Conservation (phyloP, 495 filamentous ascomycete species). For the Extremus antarcticus region DNA sequence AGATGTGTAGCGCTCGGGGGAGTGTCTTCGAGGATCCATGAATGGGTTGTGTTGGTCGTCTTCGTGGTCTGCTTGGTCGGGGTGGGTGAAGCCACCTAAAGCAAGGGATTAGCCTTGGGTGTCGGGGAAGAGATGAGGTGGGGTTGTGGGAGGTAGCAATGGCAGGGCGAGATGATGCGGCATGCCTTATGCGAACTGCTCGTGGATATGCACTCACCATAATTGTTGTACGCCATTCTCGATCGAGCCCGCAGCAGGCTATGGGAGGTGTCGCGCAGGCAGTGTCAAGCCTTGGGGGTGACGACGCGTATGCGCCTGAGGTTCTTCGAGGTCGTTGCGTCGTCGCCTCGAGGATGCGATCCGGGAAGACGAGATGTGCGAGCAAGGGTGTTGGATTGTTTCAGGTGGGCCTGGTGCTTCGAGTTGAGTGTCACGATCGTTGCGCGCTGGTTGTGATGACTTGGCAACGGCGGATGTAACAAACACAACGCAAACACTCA, state of each 20-base stretch:
- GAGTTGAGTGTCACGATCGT: no score
- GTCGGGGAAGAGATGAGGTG: neutral
- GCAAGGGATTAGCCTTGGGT: neutral
- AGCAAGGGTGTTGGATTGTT: neutral
- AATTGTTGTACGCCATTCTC: neutral
- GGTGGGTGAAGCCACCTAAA: neutral
- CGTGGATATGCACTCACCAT: constrained; percentile 1
- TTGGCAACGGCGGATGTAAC: no score
- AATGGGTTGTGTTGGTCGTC: constrained; percentile 16
- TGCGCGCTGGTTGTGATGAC: no score
- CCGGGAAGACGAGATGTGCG: neutral
- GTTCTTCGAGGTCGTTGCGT: neutral
- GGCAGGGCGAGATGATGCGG: neutral
- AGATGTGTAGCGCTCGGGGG: constrained; percentile 14
- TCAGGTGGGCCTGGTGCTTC: no score
- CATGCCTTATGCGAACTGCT: neutral
- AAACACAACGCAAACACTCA: no score
- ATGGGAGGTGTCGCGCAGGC: neutral
- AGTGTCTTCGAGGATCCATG: constrained; percentile 19
- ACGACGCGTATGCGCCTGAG: neutral
- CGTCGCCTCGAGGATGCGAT: neutral
- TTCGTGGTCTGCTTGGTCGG: constrained; percentile 1
- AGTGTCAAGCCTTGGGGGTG: neutral
- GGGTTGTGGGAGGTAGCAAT: neutral
- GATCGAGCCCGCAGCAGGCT: neutral